These are phyloP conservation scores for Arachis hypogaea DNA, from an alignment of 306 rosid genomes.

Conservation along the genomic window DNA sequence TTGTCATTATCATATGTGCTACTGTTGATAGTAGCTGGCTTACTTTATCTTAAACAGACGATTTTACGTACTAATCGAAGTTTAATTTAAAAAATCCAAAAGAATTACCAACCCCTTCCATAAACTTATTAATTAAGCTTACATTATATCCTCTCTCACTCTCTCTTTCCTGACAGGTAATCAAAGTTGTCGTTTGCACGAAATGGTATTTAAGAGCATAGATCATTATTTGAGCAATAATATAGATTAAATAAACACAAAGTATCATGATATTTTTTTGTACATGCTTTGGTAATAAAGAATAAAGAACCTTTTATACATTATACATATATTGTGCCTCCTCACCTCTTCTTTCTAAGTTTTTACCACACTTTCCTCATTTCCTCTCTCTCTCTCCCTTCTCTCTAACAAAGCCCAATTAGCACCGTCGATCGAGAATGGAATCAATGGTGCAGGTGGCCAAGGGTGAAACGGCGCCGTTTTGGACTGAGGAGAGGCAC, in stretches of 20 bases:
- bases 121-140: too few species aligned
- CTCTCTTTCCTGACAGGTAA: too few species aligned
- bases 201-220: not conserved
- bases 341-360: not conserved
- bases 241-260: not conserved
- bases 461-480: conserved; percentile 28
- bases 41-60: not conserved
- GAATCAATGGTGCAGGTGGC: conserved; percentile 4
- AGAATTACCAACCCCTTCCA: not conserved
- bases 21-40: not conserved
- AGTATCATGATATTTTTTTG: conserved; percentile 25
- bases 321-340: not conserved
- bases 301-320: not conserved
- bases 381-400: not conserved
- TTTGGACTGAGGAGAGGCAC: conserved; percentile 87
- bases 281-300: not conserved
- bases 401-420: not conserved
- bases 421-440: conserved; percentile 2
- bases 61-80: not conserved
- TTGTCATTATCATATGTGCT: not conserved
- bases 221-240: not conserved
- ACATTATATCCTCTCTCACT: too few species aligned
- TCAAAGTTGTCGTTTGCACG: too few species aligned
- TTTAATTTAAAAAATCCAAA: not conserved
- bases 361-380: not conserved